A percentile compares a stretch with the other conserved stretches of the same genome.
These are phyloP conservation scores for Pyrus hybrid DNA, from an alignment of 331 rosid species.

Conservation along the genomic window DNA sequence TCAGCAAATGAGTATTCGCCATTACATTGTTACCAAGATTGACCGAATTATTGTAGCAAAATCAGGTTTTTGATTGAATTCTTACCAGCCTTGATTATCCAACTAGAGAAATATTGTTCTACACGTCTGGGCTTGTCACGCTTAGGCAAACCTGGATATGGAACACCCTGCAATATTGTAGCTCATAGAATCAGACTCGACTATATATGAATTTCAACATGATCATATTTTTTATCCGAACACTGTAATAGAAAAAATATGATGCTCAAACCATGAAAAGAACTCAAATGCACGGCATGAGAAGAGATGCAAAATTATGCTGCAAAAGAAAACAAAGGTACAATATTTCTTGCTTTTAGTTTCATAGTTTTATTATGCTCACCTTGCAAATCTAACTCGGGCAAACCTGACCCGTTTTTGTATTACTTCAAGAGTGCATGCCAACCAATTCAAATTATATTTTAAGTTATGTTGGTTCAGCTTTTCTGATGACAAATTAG, in stretches of 20 bases:
- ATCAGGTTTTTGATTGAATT: neutral
- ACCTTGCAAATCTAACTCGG: no score
- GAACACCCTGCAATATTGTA: conserved; percentile 62
- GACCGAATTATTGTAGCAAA: neutral
- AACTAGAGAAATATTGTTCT: conserved; percentile 81
- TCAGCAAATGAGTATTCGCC: conserved; percentile 12
- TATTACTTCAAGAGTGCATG: neutral
- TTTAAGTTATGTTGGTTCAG: neutral
- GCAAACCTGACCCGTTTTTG: neutral
- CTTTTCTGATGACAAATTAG: neutral
- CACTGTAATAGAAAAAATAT: neutral
- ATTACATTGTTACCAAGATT: neutral
- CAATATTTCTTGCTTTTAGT: neutral
- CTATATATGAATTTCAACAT: neutral
- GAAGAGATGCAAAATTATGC: neutral
- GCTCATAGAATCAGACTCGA: conserved; percentile 12
- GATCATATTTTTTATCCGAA: neutral
- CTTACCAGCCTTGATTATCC: conserved; percentile 91
- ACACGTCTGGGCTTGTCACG: conserved; percentile 97
- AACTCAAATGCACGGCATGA: neutral
- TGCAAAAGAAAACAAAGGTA: neutral
- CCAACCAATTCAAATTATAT: neutral
- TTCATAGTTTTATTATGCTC: neutral
- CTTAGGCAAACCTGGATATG: conserved; percentile 73
- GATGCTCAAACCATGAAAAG: neutral